Base-by-base conservation (phyloP, 805 yeast genomes). In the Zygosaccharomyces kombuchaensis region DNA sequence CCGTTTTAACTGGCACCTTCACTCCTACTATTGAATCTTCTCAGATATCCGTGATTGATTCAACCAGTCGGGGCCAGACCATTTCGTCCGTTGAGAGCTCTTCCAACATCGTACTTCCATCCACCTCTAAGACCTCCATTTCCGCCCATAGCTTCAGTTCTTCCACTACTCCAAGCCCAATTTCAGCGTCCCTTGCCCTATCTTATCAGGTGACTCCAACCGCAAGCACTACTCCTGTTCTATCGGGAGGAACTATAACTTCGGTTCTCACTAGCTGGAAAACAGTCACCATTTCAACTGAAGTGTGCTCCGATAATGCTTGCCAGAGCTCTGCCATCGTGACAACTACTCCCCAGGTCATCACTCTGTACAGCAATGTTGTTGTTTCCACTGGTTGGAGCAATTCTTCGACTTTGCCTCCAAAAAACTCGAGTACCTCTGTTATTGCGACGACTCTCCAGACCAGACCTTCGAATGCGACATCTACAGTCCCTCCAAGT, bases 261-360 rank as follows among this genome's bases (percentile, higher is more conserved):
- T 30, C 29, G 9, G 9, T 26, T 9, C 14, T 14, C 27, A 17
- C 10, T 10, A 17, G 34, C 22, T 38, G 34, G 26, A 27, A 38
- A 23, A 52, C 54, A 10, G 27, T 52, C 19, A 46, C 46, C n/a
- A 27, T 55, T 6, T 47, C 57, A 2, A 54, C 58, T 3, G 51
- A 52, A 44, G 55, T 52, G 8, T 52, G 56, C 34, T 44, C 49
- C 7, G 27, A 48, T 17, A 9, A 41, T 31, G 34, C 39, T 13
- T 53, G 57, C 21, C 12, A 44, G 7, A 9, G 21, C 9, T 40
- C 46, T 6, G 27, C 40, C 1, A 13, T 42, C 13, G 45, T 40
- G 23, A 27, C 45, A 12, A 39, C 45, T 6, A 34, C 46, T 29
- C 32, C 21, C 10, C 41, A 38, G 16, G 41, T 22, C 25, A 17